A percentile compares a stretch with the other conserved stretches of the same genome.
These are phyloP conservation scores for Clonostachys chloroleuca DNA, from an alignment of 2,329 filamentous ascomycete species.

Conservation along the genomic window DNA sequence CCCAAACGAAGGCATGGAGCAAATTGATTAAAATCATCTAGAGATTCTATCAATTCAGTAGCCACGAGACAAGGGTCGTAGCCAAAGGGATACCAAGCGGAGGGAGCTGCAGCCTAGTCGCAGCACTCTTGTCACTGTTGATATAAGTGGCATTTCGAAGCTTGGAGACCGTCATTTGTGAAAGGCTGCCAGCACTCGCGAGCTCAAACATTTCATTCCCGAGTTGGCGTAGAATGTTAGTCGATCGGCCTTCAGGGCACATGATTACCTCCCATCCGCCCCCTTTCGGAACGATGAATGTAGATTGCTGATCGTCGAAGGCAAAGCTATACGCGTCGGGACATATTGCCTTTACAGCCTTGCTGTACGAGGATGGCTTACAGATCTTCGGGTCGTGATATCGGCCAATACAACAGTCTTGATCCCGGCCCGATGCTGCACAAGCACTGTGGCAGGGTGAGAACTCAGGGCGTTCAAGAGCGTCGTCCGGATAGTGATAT, in stretches of 20 bases:
- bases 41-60: too few species aligned
- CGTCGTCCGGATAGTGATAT: constrained; percentile 77
- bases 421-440: constrained; percentile 58
- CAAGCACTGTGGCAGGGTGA: constrained; percentile 77
- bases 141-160: constrained; percentile 27
- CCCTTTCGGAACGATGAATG: constrained; percentile 60
- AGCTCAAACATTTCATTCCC: constrained; percentile 42
- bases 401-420: constrained; percentile 72
- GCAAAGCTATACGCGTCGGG: constrained; percentile 83
- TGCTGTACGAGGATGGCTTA: constrained; percentile 63
- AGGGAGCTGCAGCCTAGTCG: constrained; percentile 7
- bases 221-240: constrained; percentile 51
- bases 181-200: constrained; percentile 33
- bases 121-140: constrained; percentile 18
- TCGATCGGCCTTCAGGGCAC: constrained; percentile 62
- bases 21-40: too few species aligned
- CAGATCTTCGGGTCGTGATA: constrained; percentile 62
- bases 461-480: constrained; percentile 65
- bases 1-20: too few species aligned
- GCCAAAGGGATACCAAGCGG: too few species aligned
- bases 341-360: constrained; percentile 68
- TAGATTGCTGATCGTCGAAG: constrained; percentile 53
- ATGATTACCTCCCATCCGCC: constrained; percentile 77
- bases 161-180: constrained; percentile 18
- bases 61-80: too few species aligned